These are phyloP conservation scores for Epichloe baconii DNA, from an alignment of 2,329 filamentous ascomycete genomes.

Conservation along the genomic window DNA sequence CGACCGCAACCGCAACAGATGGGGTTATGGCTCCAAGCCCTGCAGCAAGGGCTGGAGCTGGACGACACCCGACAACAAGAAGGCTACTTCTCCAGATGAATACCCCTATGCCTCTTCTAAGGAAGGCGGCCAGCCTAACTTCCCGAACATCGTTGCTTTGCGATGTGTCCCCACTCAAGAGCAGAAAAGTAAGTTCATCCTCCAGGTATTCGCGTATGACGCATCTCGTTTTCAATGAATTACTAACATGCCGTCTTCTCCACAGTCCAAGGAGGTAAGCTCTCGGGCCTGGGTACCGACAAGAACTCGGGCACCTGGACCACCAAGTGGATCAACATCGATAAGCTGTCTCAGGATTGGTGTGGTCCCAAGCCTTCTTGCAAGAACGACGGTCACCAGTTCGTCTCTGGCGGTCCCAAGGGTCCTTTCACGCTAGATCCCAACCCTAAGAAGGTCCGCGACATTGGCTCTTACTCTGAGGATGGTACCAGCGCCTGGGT, in stretches of 20 bases:
- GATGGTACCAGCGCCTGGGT: not conserved
- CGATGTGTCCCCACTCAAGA: not conserved
- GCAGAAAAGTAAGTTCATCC: not conserved
- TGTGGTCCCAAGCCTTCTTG: not conserved
- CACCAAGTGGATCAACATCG: not conserved
- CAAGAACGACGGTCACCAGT: slow-evolving; percentile 1
- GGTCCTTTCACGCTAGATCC: not conserved
- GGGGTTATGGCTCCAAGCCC: not conserved
- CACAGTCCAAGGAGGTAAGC: not conserved
- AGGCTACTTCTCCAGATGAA: slow-evolving; percentile 1
- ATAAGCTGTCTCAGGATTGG: not conserved
- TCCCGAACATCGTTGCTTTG: not conserved
- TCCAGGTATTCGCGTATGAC: no score
- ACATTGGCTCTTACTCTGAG: not conserved
- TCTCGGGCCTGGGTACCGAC: not conserved
- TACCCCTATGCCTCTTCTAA: not conserved
- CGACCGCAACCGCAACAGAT: not conserved
- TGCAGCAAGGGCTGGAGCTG: not conserved
- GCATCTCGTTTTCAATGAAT: no score
- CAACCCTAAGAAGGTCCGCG: not conserved
- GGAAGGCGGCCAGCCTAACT: not conserved
- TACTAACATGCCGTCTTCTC: not conserved
- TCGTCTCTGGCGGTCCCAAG: not conserved
- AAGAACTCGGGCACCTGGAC: not conserved
- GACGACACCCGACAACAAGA: not conserved